Base-by-base conservation (phyloP, 2,329 filamentous ascomycete species). In the Neopestalotiopsis sp. region DNA sequence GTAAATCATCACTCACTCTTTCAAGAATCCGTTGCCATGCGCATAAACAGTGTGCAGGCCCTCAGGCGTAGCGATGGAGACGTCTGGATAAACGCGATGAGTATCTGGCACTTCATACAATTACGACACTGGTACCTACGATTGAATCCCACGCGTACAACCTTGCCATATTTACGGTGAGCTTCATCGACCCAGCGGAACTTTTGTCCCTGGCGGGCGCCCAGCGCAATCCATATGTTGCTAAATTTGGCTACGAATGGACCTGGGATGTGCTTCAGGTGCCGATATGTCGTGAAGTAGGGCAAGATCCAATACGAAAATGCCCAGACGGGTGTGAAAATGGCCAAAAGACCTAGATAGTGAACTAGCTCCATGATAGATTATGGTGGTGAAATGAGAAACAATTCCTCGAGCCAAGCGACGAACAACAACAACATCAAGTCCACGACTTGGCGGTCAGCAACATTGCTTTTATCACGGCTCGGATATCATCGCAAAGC, bases 1-100 rank as follows among this genome's bases (percentile, higher is more conserved):
- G 3, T 24, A 10, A n/a, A 42, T 17, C n/a, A 20, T 5, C 7
- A 42, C 65, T 24, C 40, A 67, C 65, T 67, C 65, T 40, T 67
- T 67, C 9, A 67, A n/a, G 20, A 67, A 67, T 7, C 65, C 65
- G 17, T 67, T 67, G 53, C 65, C 65, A n/a, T 67, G 65, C 2
- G 65, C 65, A 34, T 67, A 67, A 7, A 67, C 65, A 13, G 65
- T 67, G n/a, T 67, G 65, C 20, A 67, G n/a, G 7, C 65, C 65
- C 2, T 67, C 65, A 12, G 65, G 65, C n/a, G 65, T 67, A 4
- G 65, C 65, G 30, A 67, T 67, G 5, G 65, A 67, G 40, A 67
- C n/a, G 45, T 53, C 45, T 53, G n/a, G 13, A n/a, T 53, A 3
- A 17, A 53, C 45, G 17, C 9, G 3, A n/a, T 53, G 17, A 53